These are phyloP conservation scores for Chaetomiaceae sp. DNA, from an alignment of 2,329 filamentous ascomycete genomes.

Conservation along the genomic window DNA sequence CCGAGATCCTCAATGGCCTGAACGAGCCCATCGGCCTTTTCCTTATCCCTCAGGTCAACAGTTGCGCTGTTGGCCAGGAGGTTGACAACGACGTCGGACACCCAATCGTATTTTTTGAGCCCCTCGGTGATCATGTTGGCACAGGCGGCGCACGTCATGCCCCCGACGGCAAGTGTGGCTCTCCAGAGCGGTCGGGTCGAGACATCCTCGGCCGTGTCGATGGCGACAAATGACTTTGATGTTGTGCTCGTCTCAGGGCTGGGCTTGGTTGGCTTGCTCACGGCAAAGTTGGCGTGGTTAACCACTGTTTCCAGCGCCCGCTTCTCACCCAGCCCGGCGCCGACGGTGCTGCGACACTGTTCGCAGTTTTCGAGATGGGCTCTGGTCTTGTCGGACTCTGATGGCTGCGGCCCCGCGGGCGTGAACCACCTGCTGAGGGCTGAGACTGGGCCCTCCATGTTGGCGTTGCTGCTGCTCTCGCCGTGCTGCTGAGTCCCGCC, in stretches of 20 bases:
- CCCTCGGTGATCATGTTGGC: conserved; percentile 59
- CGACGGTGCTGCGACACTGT: conserved; percentile 30
- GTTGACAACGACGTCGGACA: conserved; percentile 56
- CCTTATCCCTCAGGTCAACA: conserved; percentile 46
- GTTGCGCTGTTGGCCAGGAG: conserved; percentile 63
- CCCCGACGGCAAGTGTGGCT: conserved; percentile 45
- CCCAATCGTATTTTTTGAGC: conserved; percentile 52
- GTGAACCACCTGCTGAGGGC: conserved; percentile 27
- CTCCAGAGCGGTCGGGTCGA: conserved; percentile 19
- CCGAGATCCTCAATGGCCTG: conserved; percentile 58
- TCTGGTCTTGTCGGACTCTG: conserved; percentile 22
- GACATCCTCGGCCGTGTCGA: conserved; percentile 31
- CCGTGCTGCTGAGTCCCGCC: conserved; percentile 19
- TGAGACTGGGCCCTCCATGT: conserved; percentile 7
- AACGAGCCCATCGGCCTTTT: conserved; percentile 45
- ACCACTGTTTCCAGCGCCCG: conserved; percentile 11
- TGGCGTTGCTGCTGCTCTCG: conserved; percentile 16
- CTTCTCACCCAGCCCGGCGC: conserved; percentile 16
- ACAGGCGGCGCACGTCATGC: conserved; percentile 72
- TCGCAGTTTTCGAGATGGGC: conserved; percentile 42
- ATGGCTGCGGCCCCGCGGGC: conserved; percentile 21
- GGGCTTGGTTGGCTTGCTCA: conserved; percentile 2
- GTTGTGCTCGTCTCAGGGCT: conserved; percentile 15
- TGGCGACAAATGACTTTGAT: conserved; percentile 30
- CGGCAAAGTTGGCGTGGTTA: conserved; percentile 1